phyloP scores from a whole-genome alignment of 2,329 filamentous ascomycete genomes.

The Monilinia polystroma region DNA sequence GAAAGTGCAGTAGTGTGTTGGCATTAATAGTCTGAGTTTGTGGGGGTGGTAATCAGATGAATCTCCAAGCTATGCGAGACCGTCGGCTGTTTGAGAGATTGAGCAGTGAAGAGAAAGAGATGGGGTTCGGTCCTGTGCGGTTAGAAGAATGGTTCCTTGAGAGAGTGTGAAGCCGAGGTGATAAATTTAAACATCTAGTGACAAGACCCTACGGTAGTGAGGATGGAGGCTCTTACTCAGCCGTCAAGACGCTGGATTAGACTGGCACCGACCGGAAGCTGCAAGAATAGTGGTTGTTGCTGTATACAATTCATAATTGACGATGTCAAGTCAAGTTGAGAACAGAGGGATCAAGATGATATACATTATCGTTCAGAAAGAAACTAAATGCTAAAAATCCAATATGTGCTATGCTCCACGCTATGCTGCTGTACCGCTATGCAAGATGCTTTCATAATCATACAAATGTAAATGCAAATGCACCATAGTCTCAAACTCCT shows the following conservation, averaged over 20 bases:
- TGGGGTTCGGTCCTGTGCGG: not conserved
- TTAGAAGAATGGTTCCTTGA: not conserved
- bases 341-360: not conserved
- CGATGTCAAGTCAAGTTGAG: not conserved
- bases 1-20: not conserved
- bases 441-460: slow-evolving; percentile 16
- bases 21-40: not conserved
- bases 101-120: not conserved
- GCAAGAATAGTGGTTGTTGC: not conserved
- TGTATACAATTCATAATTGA: not conserved
- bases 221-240: not conserved
- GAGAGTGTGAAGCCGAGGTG: not conserved
- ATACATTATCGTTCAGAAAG: not conserved
- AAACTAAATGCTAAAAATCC: not conserved
- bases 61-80: not conserved
- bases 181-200: too few relatives aligned
- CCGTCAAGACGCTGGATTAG: too few relatives aligned
- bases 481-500: slow-evolving; percentile 11
- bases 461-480: slow-evolving; percentile 10
- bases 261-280: not conserved
- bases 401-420: slow-evolving; percentile 1
- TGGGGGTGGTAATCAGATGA: slow-evolving; percentile 3
- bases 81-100: not conserved
- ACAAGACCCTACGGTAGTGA: too few relatives aligned
- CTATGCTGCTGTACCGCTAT: slow-evolving; percentile 4